Evolutionary conservation across 805 yeast genomes (phyloP).

Genomic region (Teunomyces stri): DNA sequence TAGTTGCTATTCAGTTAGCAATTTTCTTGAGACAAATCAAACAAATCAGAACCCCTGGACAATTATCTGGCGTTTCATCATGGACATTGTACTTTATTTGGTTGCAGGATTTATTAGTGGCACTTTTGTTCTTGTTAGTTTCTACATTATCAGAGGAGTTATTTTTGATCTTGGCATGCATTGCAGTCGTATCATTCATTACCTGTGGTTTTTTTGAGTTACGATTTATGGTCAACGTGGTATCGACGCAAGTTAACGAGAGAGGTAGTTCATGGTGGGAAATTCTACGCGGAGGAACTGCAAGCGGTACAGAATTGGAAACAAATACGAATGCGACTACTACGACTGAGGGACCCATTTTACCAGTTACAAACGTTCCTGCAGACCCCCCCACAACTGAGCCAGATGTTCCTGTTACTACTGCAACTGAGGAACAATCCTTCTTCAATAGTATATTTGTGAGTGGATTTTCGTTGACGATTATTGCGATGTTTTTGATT

Average conservation of each 20-base stretch:
- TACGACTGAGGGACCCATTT: not conserved
- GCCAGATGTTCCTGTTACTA: conserved; percentile 9
- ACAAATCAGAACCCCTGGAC: conserved; percentile 73
- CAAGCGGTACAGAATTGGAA: not conserved
- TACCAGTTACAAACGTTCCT: not conserved
- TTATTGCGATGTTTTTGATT: conserved; percentile 45
- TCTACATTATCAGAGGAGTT: conserved; percentile 54
- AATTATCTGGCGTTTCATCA: conserved; percentile 63
- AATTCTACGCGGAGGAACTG: conserved; percentile 51
- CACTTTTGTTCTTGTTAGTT: conserved; percentile 59
- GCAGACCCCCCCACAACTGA: conserved; percentile 11
- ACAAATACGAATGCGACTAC: not conserved
- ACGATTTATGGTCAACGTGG: conserved; percentile 66
- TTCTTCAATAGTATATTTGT: conserved; percentile 26
- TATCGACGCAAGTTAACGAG: conserved; percentile 70
- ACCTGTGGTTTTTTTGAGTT: conserved; percentile 73
- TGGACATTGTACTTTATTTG: conserved; percentile 57
- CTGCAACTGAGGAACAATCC: conserved; percentile 18
- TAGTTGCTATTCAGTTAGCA: conserved; percentile 50
- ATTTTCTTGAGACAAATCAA: conserved; percentile 69
- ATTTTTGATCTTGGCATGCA: conserved; percentile 65
- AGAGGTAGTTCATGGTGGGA: conserved; percentile 64
- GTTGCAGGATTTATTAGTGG: conserved; percentile 69
- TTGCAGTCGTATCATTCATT: conserved; percentile 67
- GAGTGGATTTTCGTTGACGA: conserved; percentile 23